These are phyloP conservation scores for Leccinum sublutescens DNA, from an alignment of 768 basidiomycete species.

Conservation along the genomic window DNA sequence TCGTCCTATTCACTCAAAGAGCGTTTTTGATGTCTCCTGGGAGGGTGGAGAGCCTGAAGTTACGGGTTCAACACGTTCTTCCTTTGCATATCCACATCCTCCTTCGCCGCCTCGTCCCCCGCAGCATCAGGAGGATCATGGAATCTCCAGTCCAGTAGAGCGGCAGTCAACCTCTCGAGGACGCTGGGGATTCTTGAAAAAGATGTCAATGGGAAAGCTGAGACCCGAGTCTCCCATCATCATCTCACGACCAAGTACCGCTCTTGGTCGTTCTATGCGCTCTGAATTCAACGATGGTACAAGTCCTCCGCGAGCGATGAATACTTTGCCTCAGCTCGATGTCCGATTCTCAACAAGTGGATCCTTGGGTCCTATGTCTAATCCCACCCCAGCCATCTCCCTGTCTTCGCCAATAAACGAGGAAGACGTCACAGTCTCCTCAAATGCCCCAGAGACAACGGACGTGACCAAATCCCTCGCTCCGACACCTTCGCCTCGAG, in stretches of 20 bases:
- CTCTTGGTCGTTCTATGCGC: constrained; percentile 20
- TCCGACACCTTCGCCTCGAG: constrained; percentile 43
- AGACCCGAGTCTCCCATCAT: constrained; percentile 53
- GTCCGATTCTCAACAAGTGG: constrained; percentile 73
- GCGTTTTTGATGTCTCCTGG: constrained; percentile 52
- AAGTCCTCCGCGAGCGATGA: constrained; percentile 32
- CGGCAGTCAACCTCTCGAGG: constrained; percentile 37
- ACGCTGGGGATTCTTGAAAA: constrained; percentile 95
- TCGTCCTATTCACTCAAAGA: constrained; percentile 41
- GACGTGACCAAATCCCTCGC: constrained; percentile 35
- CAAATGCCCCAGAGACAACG: constrained; percentile 5
- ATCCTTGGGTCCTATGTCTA: constrained; percentile 49
- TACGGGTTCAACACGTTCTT: constrained; percentile 20
- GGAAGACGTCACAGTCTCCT: constrained; percentile 15
- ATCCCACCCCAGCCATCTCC: constrained; percentile 32
- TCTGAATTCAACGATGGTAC: constrained; percentile 18
- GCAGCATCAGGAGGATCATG: constrained; percentile 14
- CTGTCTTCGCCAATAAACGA: constrained; percentile 24
- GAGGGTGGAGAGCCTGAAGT: constrained; percentile 26
- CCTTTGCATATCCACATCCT: constrained; percentile 23
- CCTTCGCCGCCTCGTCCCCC: constrained; percentile 28
- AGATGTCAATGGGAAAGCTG: constrained; percentile 98
- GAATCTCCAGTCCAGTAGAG: constrained; percentile 24
- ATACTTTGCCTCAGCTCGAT: constrained; percentile 59
- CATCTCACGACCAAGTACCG: constrained; percentile 38